Evolutionary conservation across 108 stramenopile species (phyloP).

Genomic region (Aureococcus anophagefferens): DNA sequence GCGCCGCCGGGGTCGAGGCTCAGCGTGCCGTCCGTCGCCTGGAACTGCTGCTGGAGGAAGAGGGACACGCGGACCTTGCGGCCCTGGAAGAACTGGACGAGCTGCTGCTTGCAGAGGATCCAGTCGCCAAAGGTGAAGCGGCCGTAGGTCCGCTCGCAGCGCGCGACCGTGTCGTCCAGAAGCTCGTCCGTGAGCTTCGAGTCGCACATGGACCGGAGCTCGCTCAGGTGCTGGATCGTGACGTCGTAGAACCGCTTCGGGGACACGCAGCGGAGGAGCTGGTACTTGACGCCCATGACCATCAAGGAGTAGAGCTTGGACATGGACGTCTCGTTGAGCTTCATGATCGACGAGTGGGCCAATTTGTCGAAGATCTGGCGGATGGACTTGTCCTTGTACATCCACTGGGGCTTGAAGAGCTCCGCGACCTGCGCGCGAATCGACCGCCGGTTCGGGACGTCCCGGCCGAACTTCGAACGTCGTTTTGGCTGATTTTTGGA

Average conservation of each 20-base stretch:
- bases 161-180: constrained; percentile 18
- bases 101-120: constrained; percentile 19
- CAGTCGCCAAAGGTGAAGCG: constrained; percentile 20
- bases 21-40: constrained; percentile 31
- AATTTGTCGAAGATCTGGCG: constrained; percentile 41
- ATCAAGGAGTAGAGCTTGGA: constrained; percentile 55
- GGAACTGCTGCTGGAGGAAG: constrained; percentile 36
- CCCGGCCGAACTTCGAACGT: too few species aligned
- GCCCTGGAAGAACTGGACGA: constrained; percentile 33
- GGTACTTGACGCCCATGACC: constrained; percentile 56
- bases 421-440: too few species aligned
- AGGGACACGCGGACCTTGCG: constrained; percentile 36
- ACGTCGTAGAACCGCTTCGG: constrained; percentile 40
- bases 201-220: constrained; percentile 15
- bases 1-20: constrained; percentile 17
- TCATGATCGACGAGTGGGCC: constrained; percentile 55
- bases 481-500: too few species aligned
- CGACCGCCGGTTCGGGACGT: too few species aligned
- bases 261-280: constrained; percentile 27
- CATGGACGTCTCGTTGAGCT: constrained; percentile 48
- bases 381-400: constrained; percentile 26
- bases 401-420: constrained; percentile 49
- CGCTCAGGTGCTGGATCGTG: constrained; percentile 34
- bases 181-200: constrained; percentile 26
- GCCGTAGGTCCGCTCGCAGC: constrained; percentile 19